Conservation (phyloP, 2,329 filamentous ascomycete genomes). For the Hyphodiscus sp. region DNA sequence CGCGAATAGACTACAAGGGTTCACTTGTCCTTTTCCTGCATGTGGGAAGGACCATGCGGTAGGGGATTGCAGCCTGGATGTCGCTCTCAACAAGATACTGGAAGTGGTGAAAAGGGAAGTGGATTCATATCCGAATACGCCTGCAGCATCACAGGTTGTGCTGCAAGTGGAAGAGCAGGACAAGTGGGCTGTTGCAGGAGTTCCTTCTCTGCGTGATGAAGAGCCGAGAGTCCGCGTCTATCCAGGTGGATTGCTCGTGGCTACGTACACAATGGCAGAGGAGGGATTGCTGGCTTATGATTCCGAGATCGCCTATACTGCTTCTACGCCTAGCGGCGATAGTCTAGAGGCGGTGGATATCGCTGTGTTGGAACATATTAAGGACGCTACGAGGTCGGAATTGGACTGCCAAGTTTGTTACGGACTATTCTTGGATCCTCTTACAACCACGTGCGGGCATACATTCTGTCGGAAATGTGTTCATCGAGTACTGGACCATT, state of each 20-base stretch:
- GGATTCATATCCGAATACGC: conserved; percentile 28
- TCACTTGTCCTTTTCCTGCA: conserved; percentile 63
- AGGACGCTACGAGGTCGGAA: conserved; percentile 58
- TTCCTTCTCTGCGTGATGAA: conserved; percentile 35
- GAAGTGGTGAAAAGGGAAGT: conserved; percentile 52
- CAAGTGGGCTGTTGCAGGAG: conserved; percentile 35
- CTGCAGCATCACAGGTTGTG: conserved; percentile 33
- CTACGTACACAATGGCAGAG: conserved; percentile 60
- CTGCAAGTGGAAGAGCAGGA: conserved; percentile 36
- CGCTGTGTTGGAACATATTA: conserved; percentile 49
- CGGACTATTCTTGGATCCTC: conserved; percentile 69
- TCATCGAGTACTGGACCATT: conserved; percentile 69
- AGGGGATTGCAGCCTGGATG: conserved; percentile 71
- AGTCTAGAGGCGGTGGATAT: conserved; percentile 35
- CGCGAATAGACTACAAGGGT: conserved; percentile 59
- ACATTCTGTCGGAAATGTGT: conserved; percentile 82
- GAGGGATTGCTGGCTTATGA: conserved; percentile 52
- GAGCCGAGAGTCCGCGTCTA: conserved; percentile 33
- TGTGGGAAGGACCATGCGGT: conserved; percentile 68
- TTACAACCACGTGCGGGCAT: conserved; percentile 82
- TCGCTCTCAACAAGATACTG: conserved; percentile 67
- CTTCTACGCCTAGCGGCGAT: conserved; percentile 19
- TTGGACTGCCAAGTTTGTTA: conserved; percentile 89
- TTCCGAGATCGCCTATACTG: conserved; percentile 47
- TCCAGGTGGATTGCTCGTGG: conserved; percentile 53